Evolutionary conservation across 2,329 filamentous ascomycete genomes (phyloP).

Genomic region (Aspergillus sp.): DNA sequence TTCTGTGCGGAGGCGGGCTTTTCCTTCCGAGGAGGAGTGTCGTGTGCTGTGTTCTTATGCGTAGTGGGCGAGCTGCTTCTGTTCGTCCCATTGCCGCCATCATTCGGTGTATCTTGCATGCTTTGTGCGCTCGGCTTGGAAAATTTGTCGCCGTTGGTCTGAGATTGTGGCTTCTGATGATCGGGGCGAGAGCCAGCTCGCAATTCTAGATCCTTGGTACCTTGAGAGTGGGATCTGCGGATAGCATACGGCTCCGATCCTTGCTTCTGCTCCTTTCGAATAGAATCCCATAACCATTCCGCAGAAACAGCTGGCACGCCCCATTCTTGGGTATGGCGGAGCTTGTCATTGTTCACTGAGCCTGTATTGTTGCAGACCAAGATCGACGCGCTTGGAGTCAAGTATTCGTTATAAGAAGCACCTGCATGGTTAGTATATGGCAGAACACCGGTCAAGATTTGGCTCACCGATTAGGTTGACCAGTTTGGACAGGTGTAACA

Average conservation of each 20-base stretch:
- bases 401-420: conserved; percentile 74
- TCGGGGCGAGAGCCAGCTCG: conserved; percentile 20
- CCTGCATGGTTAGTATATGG: conserved; percentile 45
- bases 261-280: conserved; percentile 54
- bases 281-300: conserved; percentile 83
- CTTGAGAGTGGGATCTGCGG: conserved; percentile 23
- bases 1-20: background rate
- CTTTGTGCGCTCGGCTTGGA: background rate
- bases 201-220: conserved; percentile 15
- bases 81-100: background rate
- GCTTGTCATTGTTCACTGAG: conserved; percentile 65
- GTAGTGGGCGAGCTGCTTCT: background rate
- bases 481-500: conserved; percentile 78
- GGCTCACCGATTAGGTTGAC: conserved; percentile 65
- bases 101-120: background rate
- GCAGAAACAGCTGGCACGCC: conserved; percentile 76
- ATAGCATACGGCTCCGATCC: conserved; percentile 49
- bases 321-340: conserved; percentile 72
- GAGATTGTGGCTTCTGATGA: conserved; percentile 10
- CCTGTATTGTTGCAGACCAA: conserved; percentile 66
- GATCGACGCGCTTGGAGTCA: conserved; percentile 70
- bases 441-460: background rate
- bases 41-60: background rate
- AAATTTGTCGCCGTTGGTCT: background rate
- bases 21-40: background rate